Percentiles rank a stretch among this genome's conserved stretches.
phyloP scores from a whole-genome alignment of 495 filamentous ascomycete genomes.

The Tuber brumale region DNA sequence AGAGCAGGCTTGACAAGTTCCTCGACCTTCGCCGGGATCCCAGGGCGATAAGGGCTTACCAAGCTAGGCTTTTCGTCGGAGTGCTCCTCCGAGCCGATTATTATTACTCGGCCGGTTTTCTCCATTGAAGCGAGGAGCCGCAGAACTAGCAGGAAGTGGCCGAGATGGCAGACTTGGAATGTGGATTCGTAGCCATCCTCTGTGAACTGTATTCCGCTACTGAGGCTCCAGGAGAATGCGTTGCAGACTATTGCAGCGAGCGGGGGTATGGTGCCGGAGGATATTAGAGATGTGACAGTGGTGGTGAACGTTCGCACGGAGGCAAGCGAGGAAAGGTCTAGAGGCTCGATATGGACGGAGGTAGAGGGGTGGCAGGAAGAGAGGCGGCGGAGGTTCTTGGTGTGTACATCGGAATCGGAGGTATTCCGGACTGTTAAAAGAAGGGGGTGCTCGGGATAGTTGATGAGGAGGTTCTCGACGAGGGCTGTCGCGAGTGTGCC shows the following conservation, averaged over 20 bases:
- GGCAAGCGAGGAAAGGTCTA: neutral
- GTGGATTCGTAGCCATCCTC: conserved; percentile 10
- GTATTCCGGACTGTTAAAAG: neutral
- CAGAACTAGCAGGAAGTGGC: neutral
- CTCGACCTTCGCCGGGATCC: conserved; percentile 1
- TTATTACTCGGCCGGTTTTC: neutral
- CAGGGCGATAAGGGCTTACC: neutral
- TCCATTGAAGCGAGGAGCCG: neutral
- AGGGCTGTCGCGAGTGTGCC: neutral
- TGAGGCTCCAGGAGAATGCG: conserved; percentile 15
- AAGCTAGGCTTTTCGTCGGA: neutral
- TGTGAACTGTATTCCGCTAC: conserved; percentile 5
- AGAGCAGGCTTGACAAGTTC: neutral
- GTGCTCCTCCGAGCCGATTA: conserved; percentile 2
- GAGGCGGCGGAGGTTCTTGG: neutral
- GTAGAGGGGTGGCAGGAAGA: neutral
- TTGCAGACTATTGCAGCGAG: conserved; percentile 11
- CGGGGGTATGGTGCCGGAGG: conserved; percentile 8
- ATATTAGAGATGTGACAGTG: neutral
- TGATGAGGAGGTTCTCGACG: conserved; percentile 1
- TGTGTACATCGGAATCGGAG: neutral
- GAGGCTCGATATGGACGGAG: neutral
- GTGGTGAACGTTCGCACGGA: neutral
- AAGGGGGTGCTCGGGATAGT: neutral
- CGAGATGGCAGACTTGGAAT: conserved; percentile 11